phyloP scores from a whole-genome alignment of 2,329 filamentous ascomycete genomes.

The Nemania abortiva region DNA sequence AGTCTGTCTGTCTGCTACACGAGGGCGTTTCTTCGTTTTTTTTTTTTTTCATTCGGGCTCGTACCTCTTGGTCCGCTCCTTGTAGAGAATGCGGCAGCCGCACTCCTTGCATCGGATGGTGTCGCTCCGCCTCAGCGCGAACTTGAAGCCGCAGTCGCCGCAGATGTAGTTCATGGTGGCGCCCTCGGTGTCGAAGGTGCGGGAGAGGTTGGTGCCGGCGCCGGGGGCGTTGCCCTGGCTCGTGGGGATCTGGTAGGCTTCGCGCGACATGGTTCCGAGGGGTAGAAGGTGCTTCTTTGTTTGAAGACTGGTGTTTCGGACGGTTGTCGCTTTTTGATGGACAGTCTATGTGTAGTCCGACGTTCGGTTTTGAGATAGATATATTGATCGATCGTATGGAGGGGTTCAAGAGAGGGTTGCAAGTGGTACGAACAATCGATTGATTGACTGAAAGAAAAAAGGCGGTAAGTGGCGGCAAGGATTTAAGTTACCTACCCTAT shows the following conservation, averaged over 20 bases:
- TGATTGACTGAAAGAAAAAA: conserved; percentile 43
- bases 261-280: conserved; percentile 70
- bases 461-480: conserved; percentile 42
- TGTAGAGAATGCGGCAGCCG: conserved; percentile 95
- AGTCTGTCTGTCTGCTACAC: neutral
- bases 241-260: conserved; percentile 81
- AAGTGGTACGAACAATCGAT: neutral
- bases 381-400: neutral
- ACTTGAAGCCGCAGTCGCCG: conserved; percentile 85
- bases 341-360: neutral
- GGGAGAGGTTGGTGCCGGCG: conserved; percentile 56
- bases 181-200: conserved; percentile 60
- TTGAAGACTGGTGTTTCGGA: conserved; percentile 1
- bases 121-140: conserved; percentile 80
- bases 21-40: neutral
- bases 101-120: conserved; percentile 91
- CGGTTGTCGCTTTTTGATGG: neutral
- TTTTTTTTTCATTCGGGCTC: conserved; percentile 46
- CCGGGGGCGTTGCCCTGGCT: conserved; percentile 59
- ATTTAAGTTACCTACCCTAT: neutral
- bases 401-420: neutral
- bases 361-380: neutral
- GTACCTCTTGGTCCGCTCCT: conserved; percentile 96
- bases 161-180: conserved; percentile 77
- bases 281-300: neutral